Evolutionary conservation across 192 early-diverging fungal species (phyloP).

Genomic region (Glomus cerebriforme): DNA sequence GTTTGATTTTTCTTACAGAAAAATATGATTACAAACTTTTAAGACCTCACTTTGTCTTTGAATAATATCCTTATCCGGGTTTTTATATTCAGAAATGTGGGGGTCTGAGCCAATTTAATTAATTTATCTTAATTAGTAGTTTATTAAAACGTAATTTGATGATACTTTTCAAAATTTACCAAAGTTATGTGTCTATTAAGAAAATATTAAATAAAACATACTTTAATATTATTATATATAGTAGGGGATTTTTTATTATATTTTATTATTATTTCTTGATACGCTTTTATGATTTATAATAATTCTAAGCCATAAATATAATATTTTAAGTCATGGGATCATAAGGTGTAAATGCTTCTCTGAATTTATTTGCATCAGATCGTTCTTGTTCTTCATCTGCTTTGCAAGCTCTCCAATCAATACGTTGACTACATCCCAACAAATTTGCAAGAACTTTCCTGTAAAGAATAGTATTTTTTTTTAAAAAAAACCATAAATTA

Average conservation of each 20-base stretch:
- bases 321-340: not conserved
- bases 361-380: constrained; percentile 11
- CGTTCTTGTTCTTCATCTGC: constrained; percentile 7
- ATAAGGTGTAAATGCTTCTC: not conserved
- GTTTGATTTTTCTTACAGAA: not conserved
- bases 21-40: not conserved
- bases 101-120: not conserved
- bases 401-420: constrained; percentile 79
- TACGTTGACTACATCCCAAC: constrained; percentile 67
- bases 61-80: not conserved
- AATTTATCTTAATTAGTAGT: not conserved
- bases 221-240: too few species aligned
- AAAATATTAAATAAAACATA: too few species aligned
- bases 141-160: too few species aligned
- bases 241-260: too few species aligned
- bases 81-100: not conserved
- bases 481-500: constrained; percentile 3
- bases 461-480: not conserved
- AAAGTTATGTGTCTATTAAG: too few species aligned
- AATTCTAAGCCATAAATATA: too few species aligned
- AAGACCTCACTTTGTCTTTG: not conserved
- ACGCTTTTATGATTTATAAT: too few species aligned
- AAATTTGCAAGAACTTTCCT: constrained; percentile 66
- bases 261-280: too few species aligned
- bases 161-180: too few species aligned